Base-by-base conservation (phyloP, 2,329 filamentous ascomycete genomes). In the Teratosphaeria pseudoeucalypti region DNA sequence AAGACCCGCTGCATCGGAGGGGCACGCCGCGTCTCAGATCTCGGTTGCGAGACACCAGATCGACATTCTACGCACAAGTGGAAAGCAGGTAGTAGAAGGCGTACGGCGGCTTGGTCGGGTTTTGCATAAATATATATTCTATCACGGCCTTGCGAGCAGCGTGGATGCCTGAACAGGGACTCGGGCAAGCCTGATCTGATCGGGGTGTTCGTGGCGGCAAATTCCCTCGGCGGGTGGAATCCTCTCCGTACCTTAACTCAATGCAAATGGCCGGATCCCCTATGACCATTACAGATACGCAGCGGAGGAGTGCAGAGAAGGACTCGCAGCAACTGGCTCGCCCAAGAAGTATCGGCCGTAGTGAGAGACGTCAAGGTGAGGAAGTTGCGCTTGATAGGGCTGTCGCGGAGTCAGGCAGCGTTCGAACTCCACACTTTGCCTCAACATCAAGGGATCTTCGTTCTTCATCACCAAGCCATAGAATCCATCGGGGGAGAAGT, bases 261-360 rank as follows among this genome's bases (percentile, higher is more conserved):
- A 11, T 58, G 58, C 61, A 60, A 32, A 66, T 66, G 65, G 63
- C 60, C 61, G 61, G 60, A 34, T 63, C 63, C 61, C 59, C 61
- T 29, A 49, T 55, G n/a, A 39, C 26, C 54, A 19, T 49, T n/a
- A 19, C 52, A 39, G 56, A 55, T 16, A 52, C 54, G 54, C 60
- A 61, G 57, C 53, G 53, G 55, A 57, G 49, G 52, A 52, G 54
- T 12, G 59, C 54, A 39, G 62, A 55, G n/a, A 16, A 49, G 34
- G 54, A 53, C 54, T 56, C 43, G 37, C 54, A 60, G 34, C 47
- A 54, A 54, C 59, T 57, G 43, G 52, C 54, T 29, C 55, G 60
- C 54, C 60, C 61, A 34, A 34, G 32, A 37, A 55, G 54, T 39
- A 57, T 54, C 47, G 57, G 55, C 19, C 34, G 60, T 47, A 49